These are phyloP conservation scores for Sherardia arvensis DNA, from an alignment of 257 asterid species.

Conservation along the genomic window DNA sequence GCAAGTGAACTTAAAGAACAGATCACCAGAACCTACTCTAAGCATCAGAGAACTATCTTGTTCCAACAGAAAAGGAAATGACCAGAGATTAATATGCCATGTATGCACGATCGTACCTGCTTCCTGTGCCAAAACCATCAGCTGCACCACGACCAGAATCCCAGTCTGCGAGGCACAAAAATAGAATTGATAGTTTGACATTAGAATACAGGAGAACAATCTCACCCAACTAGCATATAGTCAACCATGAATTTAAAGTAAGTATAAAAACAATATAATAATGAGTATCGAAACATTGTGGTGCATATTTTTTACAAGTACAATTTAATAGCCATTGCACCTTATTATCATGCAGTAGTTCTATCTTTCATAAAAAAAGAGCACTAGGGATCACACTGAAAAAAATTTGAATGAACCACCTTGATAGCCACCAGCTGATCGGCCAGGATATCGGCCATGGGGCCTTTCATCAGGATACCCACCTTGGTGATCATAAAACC, in stretches of 20 bases:
- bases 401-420: slow-evolving; percentile 36
- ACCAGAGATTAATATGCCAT: too few relatives aligned
- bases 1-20: not conserved
- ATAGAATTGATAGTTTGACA: not conserved
- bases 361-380: not conserved
- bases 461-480: slow-evolving; percentile 86
- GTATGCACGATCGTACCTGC: slow-evolving; percentile 30
- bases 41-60: not conserved
- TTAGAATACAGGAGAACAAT: not conserved
- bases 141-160: slow-evolving; percentile 68
- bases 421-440: slow-evolving; percentile 65
- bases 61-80: not conserved
- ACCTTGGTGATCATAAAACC: slow-evolving; percentile 69
- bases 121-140: slow-evolving; percentile 53
- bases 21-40: not conserved
- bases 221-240: not conserved
- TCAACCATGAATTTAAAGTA: not conserved
- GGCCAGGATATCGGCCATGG: slow-evolving; percentile 75
- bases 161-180: slow-evolving; percentile 51
- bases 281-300: not conserved
- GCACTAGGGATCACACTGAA: not conserved
- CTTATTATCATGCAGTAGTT: not conserved
- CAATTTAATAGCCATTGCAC: not conserved
- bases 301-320: not conserved
- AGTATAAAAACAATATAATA: not conserved